Conservation (phyloP, 2,329 filamentous ascomycete genomes). For the Trichoderma atrobrunneum region DNA sequence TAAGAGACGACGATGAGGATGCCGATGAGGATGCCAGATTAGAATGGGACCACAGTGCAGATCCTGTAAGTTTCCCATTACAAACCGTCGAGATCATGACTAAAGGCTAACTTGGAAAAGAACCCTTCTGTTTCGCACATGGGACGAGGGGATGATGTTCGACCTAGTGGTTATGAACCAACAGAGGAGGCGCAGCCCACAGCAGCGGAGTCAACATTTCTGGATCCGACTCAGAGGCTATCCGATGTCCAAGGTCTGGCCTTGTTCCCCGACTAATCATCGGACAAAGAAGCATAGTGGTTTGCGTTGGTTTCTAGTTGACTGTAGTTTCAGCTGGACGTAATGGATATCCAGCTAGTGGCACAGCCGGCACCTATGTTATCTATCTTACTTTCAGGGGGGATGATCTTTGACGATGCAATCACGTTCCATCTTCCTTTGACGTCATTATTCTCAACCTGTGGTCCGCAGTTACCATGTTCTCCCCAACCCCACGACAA, state of each 20-base stretch:
- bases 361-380: conserved; percentile 82
- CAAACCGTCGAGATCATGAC: not conserved
- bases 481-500: conserved; percentile 96
- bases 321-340: conserved; percentile 18
- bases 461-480: conserved; percentile 89
- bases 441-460: conserved; percentile 62
- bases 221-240: conserved; percentile 72
- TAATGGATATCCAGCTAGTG: conserved; percentile 73
- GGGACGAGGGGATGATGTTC: conserved; percentile 36
- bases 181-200: conserved; percentile 21
- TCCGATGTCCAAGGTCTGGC: conserved; percentile 59
- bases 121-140: conserved; percentile 44
- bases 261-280: conserved; percentile 39
- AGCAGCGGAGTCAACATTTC: conserved; percentile 31
- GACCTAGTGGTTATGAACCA: conserved; percentile 23
- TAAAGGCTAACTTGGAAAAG: conserved; percentile 36
- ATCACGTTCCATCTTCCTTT: conserved; percentile 68
- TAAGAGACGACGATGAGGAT: conserved; percentile 57
- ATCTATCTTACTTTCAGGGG: conserved; percentile 50
- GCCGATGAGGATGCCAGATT: conserved; percentile 65
- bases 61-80: conserved; percentile 48
- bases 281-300: not conserved
- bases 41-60: conserved; percentile 70
- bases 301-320: not conserved
- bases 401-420: conserved; percentile 54